Percentiles rank a stretch among this genome's conserved stretches.
These are phyloP conservation scores for Rhizoclosmatium sp. DNA, from an alignment of 192 early-diverging fungal genomes.

Conservation along the genomic window DNA sequence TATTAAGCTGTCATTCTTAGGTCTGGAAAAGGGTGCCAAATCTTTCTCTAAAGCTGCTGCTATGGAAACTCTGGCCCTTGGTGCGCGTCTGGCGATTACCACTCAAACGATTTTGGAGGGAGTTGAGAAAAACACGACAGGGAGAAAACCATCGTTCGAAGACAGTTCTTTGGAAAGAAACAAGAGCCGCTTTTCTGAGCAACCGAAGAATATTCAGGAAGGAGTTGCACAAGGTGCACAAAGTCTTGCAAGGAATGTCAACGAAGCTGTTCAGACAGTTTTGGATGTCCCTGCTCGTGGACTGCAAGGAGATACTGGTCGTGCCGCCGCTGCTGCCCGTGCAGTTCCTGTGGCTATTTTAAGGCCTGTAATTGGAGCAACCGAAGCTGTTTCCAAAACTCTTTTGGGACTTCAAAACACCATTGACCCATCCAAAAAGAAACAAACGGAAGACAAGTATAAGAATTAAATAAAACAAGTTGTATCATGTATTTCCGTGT, in stretches of 20 bases:
- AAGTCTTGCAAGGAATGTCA: conserved; percentile 81
- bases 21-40: conserved; percentile 84
- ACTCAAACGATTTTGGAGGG: conserved; percentile 90
- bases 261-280: conserved; percentile 85
- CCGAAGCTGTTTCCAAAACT: conserved; percentile 91
- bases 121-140: conserved; percentile 73
- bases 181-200: conserved; percentile 83
- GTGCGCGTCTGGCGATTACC: conserved; percentile 85
- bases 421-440: conserved; percentile 80
- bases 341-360: conserved; percentile 91
- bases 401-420: conserved; percentile 90
- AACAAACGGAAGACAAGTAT: conserved; percentile 81
- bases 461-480: conserved; percentile 11
- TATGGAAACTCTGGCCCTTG: conserved; percentile 88
- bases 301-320: conserved; percentile 4
- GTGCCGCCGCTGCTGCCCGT: conserved; percentile 67
- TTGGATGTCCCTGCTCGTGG: conserved; percentile 78
- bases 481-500: no score
- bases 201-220: conserved; percentile 84
- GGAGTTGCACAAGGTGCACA: conserved; percentile 85
- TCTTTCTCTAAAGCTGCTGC: conserved; percentile 92
- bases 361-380: conserved; percentile 94
- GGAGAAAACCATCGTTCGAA: conserved; percentile 9
- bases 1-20: conserved; percentile 32
- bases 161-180: conserved; percentile 36